Evolutionary conservation across 169 alveolate species (phyloP), one percentile per base, ranked within the genome.

Genomic region (Cardiosporidium cionae): DNA sequence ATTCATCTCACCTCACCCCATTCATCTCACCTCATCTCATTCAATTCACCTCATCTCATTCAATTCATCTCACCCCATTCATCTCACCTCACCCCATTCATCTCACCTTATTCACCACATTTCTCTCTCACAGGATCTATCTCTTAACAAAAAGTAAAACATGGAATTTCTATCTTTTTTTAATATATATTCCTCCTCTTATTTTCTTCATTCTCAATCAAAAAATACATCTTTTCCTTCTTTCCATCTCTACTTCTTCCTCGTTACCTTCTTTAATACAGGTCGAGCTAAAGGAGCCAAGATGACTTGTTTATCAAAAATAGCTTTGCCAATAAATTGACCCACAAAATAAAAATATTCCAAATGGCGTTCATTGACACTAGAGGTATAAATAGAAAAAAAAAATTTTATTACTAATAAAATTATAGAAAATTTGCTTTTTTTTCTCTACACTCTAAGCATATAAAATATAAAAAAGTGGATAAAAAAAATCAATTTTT

Each of bases 231-330:
- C 25, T 9, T 9, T 16, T 16, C 25, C 58, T 44, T 16, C 58
- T 9, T 16, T 35, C 63, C 69, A 6, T 70, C 23, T 9, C 58
- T 54, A 65, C 80, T 72, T 7, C 76, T 78, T 36, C 65, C 31
- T 37, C 70, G n/a, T n/a, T 53, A 44, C 58, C 64, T 84, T 77
- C 36, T 85, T 86, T 33, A 84, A 65, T 22, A 79, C 58, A 36
- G 86, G 68, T 52, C 79, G 79, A 65, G 74, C 68, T 66, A 88
- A 78, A 64, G 86, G 84, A 36, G 71, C 83, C 68, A 79, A 74
- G 28, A 88, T 32, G 32, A 91, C 85, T 7, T 84, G 80, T 64
- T 76, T 84, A 74, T 88, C 91, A 68, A 81, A 79, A 9, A 86
- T 37, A 25, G 89, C 88, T 74, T 88, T 88, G 0, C 87, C 91